Percentiles rank a stretch among this genome's conserved stretches.
These are phyloP conservation scores for Clonostachys byssicola DNA, from an alignment of 2,329 filamentous ascomycete species.

Conservation along the genomic window DNA sequence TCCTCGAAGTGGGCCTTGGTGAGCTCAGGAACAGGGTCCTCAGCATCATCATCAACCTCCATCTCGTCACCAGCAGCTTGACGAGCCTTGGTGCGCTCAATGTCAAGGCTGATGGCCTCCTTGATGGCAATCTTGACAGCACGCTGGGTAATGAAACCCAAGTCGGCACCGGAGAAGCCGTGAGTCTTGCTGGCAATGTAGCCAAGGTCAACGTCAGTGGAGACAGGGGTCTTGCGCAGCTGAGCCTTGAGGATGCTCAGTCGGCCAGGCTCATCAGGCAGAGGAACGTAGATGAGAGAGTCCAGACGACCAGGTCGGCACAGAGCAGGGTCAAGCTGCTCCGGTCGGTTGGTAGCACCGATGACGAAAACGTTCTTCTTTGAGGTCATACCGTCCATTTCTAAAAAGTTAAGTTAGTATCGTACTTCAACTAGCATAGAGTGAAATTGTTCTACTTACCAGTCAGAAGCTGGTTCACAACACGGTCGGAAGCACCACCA, in stretches of 20 bases:
- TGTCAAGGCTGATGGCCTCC: slow-evolving; percentile 84
- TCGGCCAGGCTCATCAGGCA: slow-evolving; percentile 88
- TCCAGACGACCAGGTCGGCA: slow-evolving; percentile 98
- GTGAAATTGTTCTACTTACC: slow-evolving; percentile 51
- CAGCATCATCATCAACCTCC: slow-evolving; percentile 62
- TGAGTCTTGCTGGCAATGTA: slow-evolving; percentile 97
- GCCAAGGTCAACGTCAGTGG: slow-evolving; percentile 78
- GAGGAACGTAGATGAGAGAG: slow-evolving; percentile 95
- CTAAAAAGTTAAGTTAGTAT: slow-evolving; percentile 31
- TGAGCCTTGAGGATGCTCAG: slow-evolving; percentile 89
- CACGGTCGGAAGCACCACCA: slow-evolving; percentile 96
- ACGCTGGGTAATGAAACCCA: slow-evolving; percentile 97
- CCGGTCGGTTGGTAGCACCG: slow-evolving; percentile 95
- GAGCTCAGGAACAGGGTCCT: slow-evolving; percentile 93
- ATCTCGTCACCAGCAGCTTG: slow-evolving; percentile 84
- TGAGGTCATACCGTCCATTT: slow-evolving; percentile 99
- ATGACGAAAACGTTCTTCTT: slow-evolving; percentile 99
- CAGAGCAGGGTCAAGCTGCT: slow-evolving; percentile 96
- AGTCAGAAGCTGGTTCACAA: slow-evolving; percentile 98
- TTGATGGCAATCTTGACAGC: slow-evolving; percentile 99
- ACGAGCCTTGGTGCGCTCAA: slow-evolving; percentile 84
- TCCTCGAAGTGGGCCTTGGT: slow-evolving; percentile 98
- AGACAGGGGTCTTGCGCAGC: slow-evolving; percentile 95
- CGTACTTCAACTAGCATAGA: background rate
- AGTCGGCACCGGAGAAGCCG: slow-evolving; percentile 98